These are phyloP conservation scores for Pyrenochaeta sp. DNA, from an alignment of 2,329 filamentous ascomycete species.

Conservation along the genomic window DNA sequence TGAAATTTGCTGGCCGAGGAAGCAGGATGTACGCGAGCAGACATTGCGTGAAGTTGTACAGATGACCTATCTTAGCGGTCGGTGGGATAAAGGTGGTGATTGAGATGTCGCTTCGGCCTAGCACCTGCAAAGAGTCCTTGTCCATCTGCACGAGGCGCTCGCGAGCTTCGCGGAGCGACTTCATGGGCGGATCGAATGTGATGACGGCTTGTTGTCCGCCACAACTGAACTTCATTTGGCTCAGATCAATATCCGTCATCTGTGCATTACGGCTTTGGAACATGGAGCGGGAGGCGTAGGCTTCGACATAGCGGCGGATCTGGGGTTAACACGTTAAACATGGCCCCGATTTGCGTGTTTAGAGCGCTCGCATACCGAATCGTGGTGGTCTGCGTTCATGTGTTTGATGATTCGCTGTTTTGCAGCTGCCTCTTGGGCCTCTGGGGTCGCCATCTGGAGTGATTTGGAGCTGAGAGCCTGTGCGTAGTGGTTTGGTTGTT, in stretches of 20 bases:
- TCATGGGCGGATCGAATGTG: conserved; percentile 74
- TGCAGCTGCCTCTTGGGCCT: conserved; percentile 56
- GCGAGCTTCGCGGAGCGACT: conserved; percentile 72
- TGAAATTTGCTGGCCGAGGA: conserved; percentile 40
- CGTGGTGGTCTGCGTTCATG: conserved; percentile 85
- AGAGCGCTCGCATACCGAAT: conserved; percentile 60
- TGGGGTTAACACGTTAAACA: conserved; percentile 29
- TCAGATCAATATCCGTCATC: conserved; percentile 72
- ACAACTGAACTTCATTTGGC: conserved; percentile 68
- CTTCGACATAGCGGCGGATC: conserved; percentile 77
- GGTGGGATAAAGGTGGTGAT: conserved; percentile 63
- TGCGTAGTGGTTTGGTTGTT: not conserved
- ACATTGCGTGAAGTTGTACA: conserved; percentile 61
- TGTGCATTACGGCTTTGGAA: conserved; percentile 64
- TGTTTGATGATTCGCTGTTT: conserved; percentile 75
- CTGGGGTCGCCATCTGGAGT: conserved; percentile 37
- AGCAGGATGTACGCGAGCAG: conserved; percentile 42
- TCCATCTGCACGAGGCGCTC: conserved; percentile 78
- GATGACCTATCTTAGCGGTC: conserved; percentile 56
- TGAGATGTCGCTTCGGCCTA: conserved; percentile 68
- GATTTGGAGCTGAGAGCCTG: not conserved
- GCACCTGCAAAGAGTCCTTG: conserved; percentile 63
- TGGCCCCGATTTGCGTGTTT: not conserved
- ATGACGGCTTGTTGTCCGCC: conserved; percentile 62
- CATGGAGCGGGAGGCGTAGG: conserved; percentile 69